Evolutionary conservation across 495 filamentous ascomycete genomes (phyloP), one percentile per base, ranked within the genome.

Genomic region (Penicillium coprophilum): DNA sequence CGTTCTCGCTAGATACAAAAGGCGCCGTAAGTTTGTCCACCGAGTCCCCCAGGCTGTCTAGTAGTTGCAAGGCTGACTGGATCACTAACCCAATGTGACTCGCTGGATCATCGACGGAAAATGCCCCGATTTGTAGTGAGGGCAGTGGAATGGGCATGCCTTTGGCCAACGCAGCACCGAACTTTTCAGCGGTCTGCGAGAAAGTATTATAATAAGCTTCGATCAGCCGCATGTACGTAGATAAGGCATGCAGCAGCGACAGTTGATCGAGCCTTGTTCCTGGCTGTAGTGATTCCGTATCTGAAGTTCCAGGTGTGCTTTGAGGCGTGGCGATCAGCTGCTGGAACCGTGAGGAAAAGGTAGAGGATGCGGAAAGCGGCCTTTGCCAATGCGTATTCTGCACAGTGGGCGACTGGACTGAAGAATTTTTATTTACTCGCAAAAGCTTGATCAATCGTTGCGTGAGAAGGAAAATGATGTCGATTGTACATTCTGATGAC

Each of bases 1-100:
- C 34, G 10, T n/a, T 40, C 32, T 41, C 49, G 10, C 49, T 77
- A 71, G 73, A 51, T 72, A 43, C 52, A 53, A 30, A 76, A 74
- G 49, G 34, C 20, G 49, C 19, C 45, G 59, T 51, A 24, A 76
- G 63, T 60, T 57, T 78, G 49, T 58, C 79, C 5, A 55, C 74
- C 38, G 12, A 19, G 47, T 51, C 49, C 10, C 34, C 34, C 49
- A 51, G 34, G 6, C 49, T 4, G 15, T 51, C 49, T 21, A 51
- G 34, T 11, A 51, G 20, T 51, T 23, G 49, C 23, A 51, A 51
- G 10, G 49, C 49, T 28, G 34, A 51, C 34, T 51, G 49, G 6
- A 40, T 40, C 32, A 51, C 34, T n/a, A 51, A 51, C 21, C 3
- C 21, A 51, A 51, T 40, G 34, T 51, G 49, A 23, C 31, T 17